Evolutionary conservation across 2,329 filamentous ascomycete species (phyloP), one percentile per base, ranked within the genome.

Genomic region (Colletotrichum sojae): DNA sequence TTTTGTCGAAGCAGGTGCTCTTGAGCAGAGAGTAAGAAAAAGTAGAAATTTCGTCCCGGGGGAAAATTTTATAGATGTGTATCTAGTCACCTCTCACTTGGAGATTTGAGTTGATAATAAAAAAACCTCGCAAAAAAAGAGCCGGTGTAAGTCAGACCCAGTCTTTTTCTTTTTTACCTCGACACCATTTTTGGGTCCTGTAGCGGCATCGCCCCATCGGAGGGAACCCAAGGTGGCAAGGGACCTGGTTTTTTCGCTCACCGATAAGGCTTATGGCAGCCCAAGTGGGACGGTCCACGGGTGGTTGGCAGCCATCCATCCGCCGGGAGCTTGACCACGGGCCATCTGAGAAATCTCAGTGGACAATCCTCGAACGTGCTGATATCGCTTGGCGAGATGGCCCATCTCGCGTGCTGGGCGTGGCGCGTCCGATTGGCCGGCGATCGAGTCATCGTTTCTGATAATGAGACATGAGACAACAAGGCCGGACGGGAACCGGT

Each of bases 371-470:
- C 2, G 8, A 6, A 36, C 31, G 15, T 9, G 18, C 13, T 43
- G 40, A n/a, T 15, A 43, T 43, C 40, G 13, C 13, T 48, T 48
- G 15, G 45, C 45, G 8, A 48, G 45, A 48, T 12, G 45, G 45
- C 45, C 31, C 45, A 22, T 48, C 45, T 48, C 45, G 59, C 59
- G 59, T 62, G 49, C 25, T 54, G 36, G 48, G 36, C n/a, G 36
- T 22, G 31, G 8, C 36, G 25, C 16, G 39, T 27, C 15, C 54
- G 49, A 62, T 62, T 62, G 59, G 25, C 20, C 59, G 10, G 39
- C 25, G n/a, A 25, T 62, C 13, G 59, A 62, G 59, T 62, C 59
- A 62, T 62, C 45, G 27, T 12, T 49, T 18, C 15, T 43, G 40
- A 43, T 43, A 15, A 16, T 15, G 22, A 16, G 20, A 27, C 22